Conservation (phyloP, 495 filamentous ascomycete species). For the Trichoderma parareesei region DNA sequence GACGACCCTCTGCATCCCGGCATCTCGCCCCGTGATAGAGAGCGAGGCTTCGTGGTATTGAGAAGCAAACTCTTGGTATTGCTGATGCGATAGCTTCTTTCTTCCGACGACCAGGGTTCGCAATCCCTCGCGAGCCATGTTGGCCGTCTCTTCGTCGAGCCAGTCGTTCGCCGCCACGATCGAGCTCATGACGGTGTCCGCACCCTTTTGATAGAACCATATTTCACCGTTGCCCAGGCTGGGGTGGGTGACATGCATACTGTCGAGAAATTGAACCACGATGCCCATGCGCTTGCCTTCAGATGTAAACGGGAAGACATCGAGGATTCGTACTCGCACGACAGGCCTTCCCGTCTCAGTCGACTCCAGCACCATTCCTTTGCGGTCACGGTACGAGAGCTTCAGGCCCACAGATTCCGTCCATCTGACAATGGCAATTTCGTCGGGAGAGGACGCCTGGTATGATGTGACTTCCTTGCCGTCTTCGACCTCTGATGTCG, state of each 20-base stretch:
- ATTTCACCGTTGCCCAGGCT: slow-evolving; percentile 58
- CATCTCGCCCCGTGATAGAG: slow-evolving; percentile 68
- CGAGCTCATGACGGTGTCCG: slow-evolving; percentile 91
- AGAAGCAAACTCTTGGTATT: slow-evolving; percentile 70
- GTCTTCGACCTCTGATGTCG: slow-evolving; percentile 74
- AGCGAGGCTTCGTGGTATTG: slow-evolving; percentile 74
- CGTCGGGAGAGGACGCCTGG: slow-evolving; percentile 94
- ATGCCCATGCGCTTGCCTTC: slow-evolving; percentile 99
- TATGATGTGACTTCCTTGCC: slow-evolving; percentile 75
- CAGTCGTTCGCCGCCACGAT: slow-evolving; percentile 96
- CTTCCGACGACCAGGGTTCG: slow-evolving; percentile 90
- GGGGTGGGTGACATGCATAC: slow-evolving; percentile 30
- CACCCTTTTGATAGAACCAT: slow-evolving; percentile 99
- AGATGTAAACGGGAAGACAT: slow-evolving; percentile 96
- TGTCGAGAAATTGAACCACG: slow-evolving; percentile 70
- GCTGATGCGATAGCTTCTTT: slow-evolving; percentile 63
- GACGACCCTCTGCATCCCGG: slow-evolving; percentile 70
- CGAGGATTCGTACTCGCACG: slow-evolving; percentile 81
- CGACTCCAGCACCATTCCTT: slow-evolving; percentile 71
- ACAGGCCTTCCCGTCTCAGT: slow-evolving; percentile 67
- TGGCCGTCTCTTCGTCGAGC: slow-evolving; percentile 96
- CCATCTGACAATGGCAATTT: slow-evolving; percentile 96
- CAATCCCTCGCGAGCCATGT: slow-evolving; percentile 96
- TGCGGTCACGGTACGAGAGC: slow-evolving; percentile 76
- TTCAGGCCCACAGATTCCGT: slow-evolving; percentile 88